phyloP scores from a whole-genome alignment of 805 yeast genomes.

The Monosporozyma servazzii region DNA sequence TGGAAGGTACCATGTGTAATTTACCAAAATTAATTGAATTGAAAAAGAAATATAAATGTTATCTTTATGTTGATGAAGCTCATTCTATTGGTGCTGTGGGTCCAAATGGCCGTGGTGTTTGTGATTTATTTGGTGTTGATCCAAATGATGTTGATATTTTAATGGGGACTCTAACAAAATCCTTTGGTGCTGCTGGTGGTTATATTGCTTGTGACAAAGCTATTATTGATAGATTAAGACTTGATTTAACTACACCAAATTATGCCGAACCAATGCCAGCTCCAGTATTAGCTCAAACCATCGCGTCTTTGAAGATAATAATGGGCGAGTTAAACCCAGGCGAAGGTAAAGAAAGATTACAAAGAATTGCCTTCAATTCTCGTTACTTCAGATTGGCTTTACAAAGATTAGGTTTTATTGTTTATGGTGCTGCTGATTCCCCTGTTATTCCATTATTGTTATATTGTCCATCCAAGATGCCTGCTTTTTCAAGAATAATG shows the following conservation, averaged over 20 bases:
- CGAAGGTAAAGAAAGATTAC: constrained; percentile 84
- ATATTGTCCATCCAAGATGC: constrained; percentile 90
- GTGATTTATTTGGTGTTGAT: constrained; percentile 80
- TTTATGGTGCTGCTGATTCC: constrained; percentile 90
- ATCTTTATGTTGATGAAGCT: constrained; percentile 91
- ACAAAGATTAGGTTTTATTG: constrained; percentile 86
- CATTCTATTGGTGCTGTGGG: constrained; percentile 99
- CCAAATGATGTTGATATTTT: constrained; percentile 73
- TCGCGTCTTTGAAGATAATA: constrained; percentile 68
- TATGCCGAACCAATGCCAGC: constrained; percentile 88
- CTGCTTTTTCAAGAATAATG: constrained; percentile 78
- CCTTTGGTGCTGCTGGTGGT: constrained; percentile 99
- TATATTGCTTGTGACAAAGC: constrained; percentile 72
- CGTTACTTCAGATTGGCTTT: constrained; percentile 86
- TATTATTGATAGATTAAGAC: constrained; percentile 64
- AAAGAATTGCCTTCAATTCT: constrained; percentile 92
- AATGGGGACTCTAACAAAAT: constrained; percentile 97
- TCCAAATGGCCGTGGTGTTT: constrained; percentile 85
- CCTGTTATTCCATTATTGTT: constrained; percentile 88
- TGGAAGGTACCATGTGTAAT: constrained; percentile 87
- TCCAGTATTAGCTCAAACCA: constrained; percentile 82
- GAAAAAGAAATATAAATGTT: constrained; percentile 78
- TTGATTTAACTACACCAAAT: constrained; percentile 59
- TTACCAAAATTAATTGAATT: constrained; percentile 66
- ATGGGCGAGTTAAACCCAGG: constrained; percentile 81